These are phyloP conservation scores for bread wheat (Triticum aestivum) DNA, from an alignment of 176 grass and related monocot species.

Conservation along the genomic window DNA sequence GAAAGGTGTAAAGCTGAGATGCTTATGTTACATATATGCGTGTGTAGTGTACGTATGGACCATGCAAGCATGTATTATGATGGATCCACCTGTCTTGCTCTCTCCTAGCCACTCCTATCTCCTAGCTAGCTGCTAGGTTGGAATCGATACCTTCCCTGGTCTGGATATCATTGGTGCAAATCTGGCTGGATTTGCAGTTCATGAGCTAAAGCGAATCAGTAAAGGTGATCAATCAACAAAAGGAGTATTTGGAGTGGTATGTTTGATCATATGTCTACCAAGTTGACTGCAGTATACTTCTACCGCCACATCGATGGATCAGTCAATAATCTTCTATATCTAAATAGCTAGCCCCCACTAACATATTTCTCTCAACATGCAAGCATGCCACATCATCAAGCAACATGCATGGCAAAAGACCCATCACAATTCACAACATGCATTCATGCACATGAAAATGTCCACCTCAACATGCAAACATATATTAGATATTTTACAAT, in stretches of 20 bases:
- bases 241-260: background rate
- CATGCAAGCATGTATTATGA: conserved; percentile 14
- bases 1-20: conserved; percentile 26
- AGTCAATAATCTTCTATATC: background rate
- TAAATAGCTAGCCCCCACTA: too few species aligned
- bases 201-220: background rate
- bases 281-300: background rate
- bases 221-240: conserved; percentile 30
- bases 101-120: background rate
- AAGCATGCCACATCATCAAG: too few species aligned
- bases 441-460: too few species aligned
- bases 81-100: conserved; percentile 7
- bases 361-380: too few species aligned
- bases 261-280: background rate
- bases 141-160: conserved; percentile 31
- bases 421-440: too few species aligned
- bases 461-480: too few species aligned
- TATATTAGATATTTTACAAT: too few species aligned
- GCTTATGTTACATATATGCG: conserved; percentile 7
- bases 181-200: conserved; percentile 33
- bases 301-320: background rate
- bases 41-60: background rate
- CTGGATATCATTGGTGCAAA: conserved; percentile 25
- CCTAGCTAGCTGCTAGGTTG: background rate
- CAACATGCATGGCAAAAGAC: too few species aligned